phyloP scores from a whole-genome alignment of 2,329 filamentous ascomycete species.

The Raffaelea arxii region DNA sequence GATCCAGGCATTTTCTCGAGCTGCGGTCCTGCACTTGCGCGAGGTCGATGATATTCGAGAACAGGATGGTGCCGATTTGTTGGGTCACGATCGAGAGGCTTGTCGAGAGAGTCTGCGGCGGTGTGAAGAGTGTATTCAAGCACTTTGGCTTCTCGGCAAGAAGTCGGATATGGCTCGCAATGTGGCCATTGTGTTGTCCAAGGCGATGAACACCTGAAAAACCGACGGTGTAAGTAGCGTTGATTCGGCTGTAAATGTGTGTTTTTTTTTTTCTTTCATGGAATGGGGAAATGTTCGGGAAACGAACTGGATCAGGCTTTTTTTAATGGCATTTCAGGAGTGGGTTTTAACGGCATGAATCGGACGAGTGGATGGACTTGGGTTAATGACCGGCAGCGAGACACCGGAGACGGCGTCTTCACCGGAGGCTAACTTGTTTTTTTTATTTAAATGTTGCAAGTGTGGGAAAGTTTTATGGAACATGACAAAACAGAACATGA shows the following conservation, averaged over 20 bases:
- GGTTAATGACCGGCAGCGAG: no score
- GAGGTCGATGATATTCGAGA: constrained; percentile 19
- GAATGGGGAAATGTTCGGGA: not conserved
- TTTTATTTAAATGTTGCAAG: no score
- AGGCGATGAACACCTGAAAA: constrained; percentile 42
- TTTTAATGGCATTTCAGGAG: no score
- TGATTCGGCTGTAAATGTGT: not conserved
- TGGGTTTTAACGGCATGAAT: no score
- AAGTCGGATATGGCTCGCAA: constrained; percentile 37
- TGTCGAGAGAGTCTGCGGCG: constrained; percentile 21
- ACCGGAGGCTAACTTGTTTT: no score
- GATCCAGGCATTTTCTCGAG: constrained; percentile 41
- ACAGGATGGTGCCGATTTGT: constrained; percentile 15
- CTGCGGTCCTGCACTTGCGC: constrained; percentile 28
- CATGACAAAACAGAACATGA: no score
- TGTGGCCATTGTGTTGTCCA: constrained; percentile 52
- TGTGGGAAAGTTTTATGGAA: no score
- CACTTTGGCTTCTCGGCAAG: constrained; percentile 42
- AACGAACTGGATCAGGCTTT: no score
- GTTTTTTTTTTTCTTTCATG: not conserved
- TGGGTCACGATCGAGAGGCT: constrained; percentile 14
- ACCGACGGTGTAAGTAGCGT: not conserved
- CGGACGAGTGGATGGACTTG: no score
- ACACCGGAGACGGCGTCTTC: no score
- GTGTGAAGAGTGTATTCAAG: constrained; percentile 39